A percentile compares a stretch with the other conserved stretches of the same genome.
Evolutionary conservation across 2,329 filamentous ascomycete genomes (phyloP).

Genomic region (Ophiostoma quercus): DNA sequence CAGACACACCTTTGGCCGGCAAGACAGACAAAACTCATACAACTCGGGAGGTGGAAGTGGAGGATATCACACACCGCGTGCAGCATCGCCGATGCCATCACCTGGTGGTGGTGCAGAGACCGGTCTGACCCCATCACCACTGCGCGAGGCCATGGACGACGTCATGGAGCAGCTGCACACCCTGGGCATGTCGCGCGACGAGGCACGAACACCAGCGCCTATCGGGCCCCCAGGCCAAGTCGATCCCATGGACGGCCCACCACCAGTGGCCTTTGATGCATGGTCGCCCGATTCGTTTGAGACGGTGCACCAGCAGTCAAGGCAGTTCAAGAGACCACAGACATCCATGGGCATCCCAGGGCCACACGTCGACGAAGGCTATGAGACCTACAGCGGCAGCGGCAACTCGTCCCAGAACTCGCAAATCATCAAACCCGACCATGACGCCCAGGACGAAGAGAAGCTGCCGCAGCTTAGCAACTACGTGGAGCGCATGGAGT

Average conservation of each 20-base stretch:
- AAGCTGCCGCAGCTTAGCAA: conserved; percentile 69
- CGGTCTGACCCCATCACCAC: conserved; percentile 78
- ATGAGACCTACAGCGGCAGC: conserved; percentile 52
- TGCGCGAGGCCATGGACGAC: conserved; percentile 94
- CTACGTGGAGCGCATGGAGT: conserved; percentile 91
- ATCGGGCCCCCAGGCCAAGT: background rate
- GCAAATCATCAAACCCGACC: conserved; percentile 41
- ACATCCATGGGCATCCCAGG: conserved; percentile 64
- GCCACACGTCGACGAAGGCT: conserved; percentile 49
- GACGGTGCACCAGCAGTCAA: conserved; percentile 43
- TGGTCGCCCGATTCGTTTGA: conserved; percentile 91
- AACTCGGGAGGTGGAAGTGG: conserved; percentile 23
- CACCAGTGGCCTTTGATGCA: conserved; percentile 54
- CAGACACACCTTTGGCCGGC: conserved; percentile 51
- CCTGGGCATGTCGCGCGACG: conserved; percentile 61
- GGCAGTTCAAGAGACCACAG: conserved; percentile 46
- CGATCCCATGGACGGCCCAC: conserved; percentile 27
- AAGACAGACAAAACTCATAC: conserved; percentile 38
- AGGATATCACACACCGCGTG: conserved; percentile 51
- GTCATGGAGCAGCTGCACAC: conserved; percentile 93
- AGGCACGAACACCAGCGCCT: conserved; percentile 42
- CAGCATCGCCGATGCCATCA: conserved; percentile 61
- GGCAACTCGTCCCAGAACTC: conserved; percentile 41
- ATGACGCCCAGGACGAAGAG: conserved; percentile 39
- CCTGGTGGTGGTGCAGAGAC: conserved; percentile 51